A percentile compares a stretch with the other conserved stretches of the same genome.
Conservation (phyloP, 2,329 filamentous ascomycete species). For the Colletotrichum horii region DNA sequence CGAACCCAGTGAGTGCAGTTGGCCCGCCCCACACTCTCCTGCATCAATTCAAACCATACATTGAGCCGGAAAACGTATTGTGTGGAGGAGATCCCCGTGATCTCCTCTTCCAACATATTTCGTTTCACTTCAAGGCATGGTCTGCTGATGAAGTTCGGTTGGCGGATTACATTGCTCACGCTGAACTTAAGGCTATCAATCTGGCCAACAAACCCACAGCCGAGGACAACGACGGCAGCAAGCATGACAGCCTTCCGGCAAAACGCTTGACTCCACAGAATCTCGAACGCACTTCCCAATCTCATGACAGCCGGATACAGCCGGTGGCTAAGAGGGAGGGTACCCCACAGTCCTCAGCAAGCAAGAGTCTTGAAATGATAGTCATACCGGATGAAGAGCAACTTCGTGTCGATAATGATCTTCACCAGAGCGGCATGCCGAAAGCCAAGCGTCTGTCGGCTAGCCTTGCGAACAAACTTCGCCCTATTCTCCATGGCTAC, state of each 20-base stretch:
- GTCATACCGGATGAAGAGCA: neutral
- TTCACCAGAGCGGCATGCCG: neutral
- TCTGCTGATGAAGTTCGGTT: too few species aligned
- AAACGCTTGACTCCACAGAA: neutral
- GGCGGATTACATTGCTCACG: too few species aligned
- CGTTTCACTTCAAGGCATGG: too few species aligned
- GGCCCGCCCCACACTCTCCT: neutral
- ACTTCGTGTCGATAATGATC: neutral
- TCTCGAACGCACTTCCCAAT: neutral
- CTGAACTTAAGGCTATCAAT: too few species aligned
- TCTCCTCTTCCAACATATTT: too few species aligned
- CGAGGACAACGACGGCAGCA: too few species aligned
- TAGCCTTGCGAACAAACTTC: too few species aligned
- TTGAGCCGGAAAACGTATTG: neutral
- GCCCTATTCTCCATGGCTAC: neutral
- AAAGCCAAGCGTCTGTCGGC: too few species aligned
- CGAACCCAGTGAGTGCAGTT: rapidly evolving
- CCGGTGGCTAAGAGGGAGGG: neutral
- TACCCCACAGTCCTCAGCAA: neutral
- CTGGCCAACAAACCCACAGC: too few species aligned
- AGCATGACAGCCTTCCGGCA: neutral
- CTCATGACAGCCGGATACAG: neutral
- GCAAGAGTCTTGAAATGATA: neutral
- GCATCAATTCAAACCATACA: neutral
- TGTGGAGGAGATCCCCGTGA: neutral